Conservation (phyloP, 2,329 filamentous ascomycete genomes). For the Neofusicoccum sp. region DNA sequence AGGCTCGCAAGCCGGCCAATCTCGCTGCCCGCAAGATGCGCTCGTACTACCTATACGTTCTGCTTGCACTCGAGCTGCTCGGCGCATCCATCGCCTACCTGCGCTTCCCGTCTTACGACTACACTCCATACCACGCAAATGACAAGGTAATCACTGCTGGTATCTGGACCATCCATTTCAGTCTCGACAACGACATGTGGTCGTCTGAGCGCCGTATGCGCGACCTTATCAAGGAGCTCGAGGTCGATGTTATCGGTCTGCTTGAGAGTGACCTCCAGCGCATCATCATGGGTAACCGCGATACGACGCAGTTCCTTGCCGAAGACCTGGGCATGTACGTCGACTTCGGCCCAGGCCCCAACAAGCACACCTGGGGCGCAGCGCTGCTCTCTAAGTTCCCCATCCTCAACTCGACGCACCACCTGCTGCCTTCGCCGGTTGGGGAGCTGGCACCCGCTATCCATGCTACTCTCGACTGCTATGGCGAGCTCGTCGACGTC, state of each 20-base stretch:
- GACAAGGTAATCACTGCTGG: slow-evolving; percentile 87
- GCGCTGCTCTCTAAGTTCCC: slow-evolving; percentile 95
- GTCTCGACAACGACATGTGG: slow-evolving; percentile 98
- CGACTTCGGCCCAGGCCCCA: slow-evolving; percentile 93
- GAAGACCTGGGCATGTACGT: slow-evolving; percentile 99
- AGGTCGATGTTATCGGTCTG: slow-evolving; percentile 94
- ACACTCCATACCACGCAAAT: slow-evolving; percentile 83
- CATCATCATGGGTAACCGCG: slow-evolving; percentile 99
- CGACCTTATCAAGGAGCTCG: slow-evolving; percentile 86
- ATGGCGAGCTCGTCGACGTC: slow-evolving; percentile 84
- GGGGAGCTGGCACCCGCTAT: slow-evolving; percentile 95
- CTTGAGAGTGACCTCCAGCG: slow-evolving; percentile 91
- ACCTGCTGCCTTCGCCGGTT: slow-evolving; percentile 87
- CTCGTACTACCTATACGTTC: slow-evolving; percentile 68
- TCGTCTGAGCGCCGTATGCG: slow-evolving; percentile 92
- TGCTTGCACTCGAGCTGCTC: slow-evolving; percentile 75
- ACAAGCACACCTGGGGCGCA: slow-evolving; percentile 98
- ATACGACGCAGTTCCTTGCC: slow-evolving; percentile 90
- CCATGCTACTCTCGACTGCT: slow-evolving; percentile 91
- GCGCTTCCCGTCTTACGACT: slow-evolving; percentile 90
- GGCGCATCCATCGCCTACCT: slow-evolving; percentile 80
- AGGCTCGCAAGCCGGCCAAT: slow-evolving; percentile 46
- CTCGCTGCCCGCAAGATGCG: slow-evolving; percentile 54
- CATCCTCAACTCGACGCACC: slow-evolving; percentile 94
- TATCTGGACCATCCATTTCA: slow-evolving; percentile 99